Conservation (phyloP, 2,329 filamentous ascomycete species). For the Onygena corvina region DNA sequence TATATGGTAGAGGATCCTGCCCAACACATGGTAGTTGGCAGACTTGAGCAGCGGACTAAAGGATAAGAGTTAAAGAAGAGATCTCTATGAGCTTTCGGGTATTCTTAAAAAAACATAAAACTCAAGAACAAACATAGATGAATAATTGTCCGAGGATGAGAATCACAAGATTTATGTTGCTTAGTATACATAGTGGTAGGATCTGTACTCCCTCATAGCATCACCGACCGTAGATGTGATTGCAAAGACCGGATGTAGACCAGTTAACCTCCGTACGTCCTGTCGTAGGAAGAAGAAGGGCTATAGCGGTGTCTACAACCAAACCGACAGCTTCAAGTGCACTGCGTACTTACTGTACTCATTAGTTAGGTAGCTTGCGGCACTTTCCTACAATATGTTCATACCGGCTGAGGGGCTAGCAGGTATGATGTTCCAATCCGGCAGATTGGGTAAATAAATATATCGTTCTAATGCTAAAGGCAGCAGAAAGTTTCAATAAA, state of each 20-base stretch:
- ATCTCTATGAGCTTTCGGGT: neutral
- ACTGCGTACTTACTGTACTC: slow-evolving; percentile 39
- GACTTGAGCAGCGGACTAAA: slow-evolving; percentile 48
- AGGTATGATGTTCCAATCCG: slow-evolving; percentile 56
- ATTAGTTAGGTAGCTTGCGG: slow-evolving; percentile 47
- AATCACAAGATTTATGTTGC: slow-evolving; percentile 24
- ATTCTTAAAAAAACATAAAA: slow-evolving; percentile 11
- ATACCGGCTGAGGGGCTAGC: slow-evolving; percentile 63
- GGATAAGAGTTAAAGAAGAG: neutral
- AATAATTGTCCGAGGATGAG: slow-evolving; percentile 37
- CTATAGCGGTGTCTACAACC: neutral
- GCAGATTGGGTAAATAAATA: neutral
- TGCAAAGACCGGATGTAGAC: slow-evolving; percentile 44
- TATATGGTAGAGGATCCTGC: slow-evolving; percentile 49
- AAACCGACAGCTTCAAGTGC: slow-evolving; percentile 41
- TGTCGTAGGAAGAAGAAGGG: slow-evolving; percentile 17
- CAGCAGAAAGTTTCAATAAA: neutral
- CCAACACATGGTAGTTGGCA: slow-evolving; percentile 51
- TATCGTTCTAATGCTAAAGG: neutral
- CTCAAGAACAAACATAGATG: slow-evolving; percentile 29
- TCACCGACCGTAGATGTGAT: slow-evolving; percentile 47
- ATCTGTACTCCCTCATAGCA: slow-evolving; percentile 41
- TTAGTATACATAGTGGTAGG: slow-evolving; percentile 38
- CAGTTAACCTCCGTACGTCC: slow-evolving; percentile 44
- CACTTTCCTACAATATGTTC: slow-evolving; percentile 33